These are phyloP conservation scores for Citrullus colocynthis DNA, from an alignment of 306 rosid species.

Conservation along the genomic window DNA sequence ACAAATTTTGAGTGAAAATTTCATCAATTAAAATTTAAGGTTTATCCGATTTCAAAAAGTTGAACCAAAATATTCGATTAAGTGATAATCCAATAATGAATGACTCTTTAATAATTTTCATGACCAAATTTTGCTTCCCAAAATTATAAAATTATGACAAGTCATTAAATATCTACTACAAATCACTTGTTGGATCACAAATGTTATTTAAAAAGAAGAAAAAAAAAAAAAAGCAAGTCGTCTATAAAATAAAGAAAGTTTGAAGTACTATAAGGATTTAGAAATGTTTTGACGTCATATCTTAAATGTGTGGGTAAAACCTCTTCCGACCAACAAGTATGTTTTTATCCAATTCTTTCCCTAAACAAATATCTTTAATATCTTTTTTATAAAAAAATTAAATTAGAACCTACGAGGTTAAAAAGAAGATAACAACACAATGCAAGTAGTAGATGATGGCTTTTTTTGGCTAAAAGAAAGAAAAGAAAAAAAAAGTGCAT, in stretches of 20 bases:
- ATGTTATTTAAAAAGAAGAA: neutral
- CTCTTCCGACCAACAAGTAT: neutral
- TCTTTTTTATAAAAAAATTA: neutral
- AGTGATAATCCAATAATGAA: neutral
- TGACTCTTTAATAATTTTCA: neutral
- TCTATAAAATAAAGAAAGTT: neutral
- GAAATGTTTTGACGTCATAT: no score
- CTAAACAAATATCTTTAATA: neutral
- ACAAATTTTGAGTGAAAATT: neutral
- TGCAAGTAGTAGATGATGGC: constrained; percentile 3
- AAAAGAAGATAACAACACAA: neutral
- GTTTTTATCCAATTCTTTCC: no score
- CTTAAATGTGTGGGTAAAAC: neutral
- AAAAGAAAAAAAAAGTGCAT: neutral
- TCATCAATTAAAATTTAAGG: neutral
- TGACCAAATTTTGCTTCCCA: neutral
- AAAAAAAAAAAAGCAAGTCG: neutral
- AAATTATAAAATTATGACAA: neutral
- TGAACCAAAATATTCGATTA: neutral
- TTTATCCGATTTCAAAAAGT: neutral
- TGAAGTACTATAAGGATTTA: no score
- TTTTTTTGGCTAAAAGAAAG: neutral
- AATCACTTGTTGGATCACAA: neutral
- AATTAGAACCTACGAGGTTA: neutral
- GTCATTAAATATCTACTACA: neutral